Evolutionary conservation across 306 rosid species (phyloP).

Genomic region (Vachellia pachyceras): DNA sequence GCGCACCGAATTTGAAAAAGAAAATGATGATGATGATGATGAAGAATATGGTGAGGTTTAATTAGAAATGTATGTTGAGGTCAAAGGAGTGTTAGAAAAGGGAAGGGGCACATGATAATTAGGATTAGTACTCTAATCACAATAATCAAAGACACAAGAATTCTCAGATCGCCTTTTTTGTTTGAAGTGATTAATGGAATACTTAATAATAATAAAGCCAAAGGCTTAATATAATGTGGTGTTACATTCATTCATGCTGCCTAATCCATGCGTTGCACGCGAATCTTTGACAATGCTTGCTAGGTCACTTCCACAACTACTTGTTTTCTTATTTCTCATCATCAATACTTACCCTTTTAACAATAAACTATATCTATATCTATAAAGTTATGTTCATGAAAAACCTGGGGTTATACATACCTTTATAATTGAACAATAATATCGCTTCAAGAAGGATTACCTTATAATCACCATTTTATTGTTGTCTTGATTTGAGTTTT

Average conservation of each 20-base stretch:
- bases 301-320: conserved; percentile 40
- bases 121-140: conserved; percentile 42
- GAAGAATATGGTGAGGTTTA: background rate
- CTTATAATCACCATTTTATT: too few relatives aligned
- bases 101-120: conserved; percentile 41
- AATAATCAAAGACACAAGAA: conserved; percentile 31
- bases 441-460: too few relatives aligned
- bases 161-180: conserved; percentile 12
- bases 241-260: conserved; percentile 56
- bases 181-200: background rate
- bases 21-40: conserved; percentile 15
- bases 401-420: too few relatives aligned
- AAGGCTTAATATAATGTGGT: conserved; percentile 33
- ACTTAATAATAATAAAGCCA: background rate
- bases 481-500: too few relatives aligned
- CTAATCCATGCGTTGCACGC: conserved; percentile 43
- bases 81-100: conserved; percentile 25
- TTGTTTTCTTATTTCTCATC: conserved; percentile 40
- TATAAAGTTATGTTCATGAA: background rate
- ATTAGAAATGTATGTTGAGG: conserved; percentile 5
- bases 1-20: background rate
- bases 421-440: too few relatives aligned
- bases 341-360: background rate
- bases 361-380: too few relatives aligned
- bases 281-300: conserved; percentile 54